Percentiles rank a stretch among this genome's conserved stretches.
Conservation (phyloP, 345 rosid genomes). For the Limnanthes douglasii region DNA sequence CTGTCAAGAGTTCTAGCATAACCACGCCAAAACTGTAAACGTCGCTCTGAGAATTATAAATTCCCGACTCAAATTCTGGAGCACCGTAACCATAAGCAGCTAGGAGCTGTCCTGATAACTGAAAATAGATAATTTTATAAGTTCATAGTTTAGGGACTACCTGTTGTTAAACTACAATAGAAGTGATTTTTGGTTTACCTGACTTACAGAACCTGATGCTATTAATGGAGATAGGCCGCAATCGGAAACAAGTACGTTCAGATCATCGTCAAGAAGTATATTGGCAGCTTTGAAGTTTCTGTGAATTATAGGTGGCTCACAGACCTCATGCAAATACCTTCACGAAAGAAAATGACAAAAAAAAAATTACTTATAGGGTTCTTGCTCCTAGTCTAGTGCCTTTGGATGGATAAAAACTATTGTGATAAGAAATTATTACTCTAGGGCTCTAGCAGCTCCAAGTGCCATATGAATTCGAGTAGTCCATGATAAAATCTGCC, state of each 20-base stretch:
- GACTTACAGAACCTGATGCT: conserved; percentile 80
- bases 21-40: conserved; percentile 96
- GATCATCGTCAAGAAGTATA: conserved; percentile 82
- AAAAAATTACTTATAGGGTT: conserved; percentile 4
- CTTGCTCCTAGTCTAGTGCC: background rate
- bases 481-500: conserved; percentile 60
- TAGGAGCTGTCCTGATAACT: conserved; percentile 86
- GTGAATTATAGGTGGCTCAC: conserved; percentile 81
- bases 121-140: conserved; percentile 16
- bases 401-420: background rate
- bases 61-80: conserved; percentile 91
- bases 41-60: conserved; percentile 77
- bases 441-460: conserved; percentile 90
- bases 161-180: no score
- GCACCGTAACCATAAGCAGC: conserved; percentile 86
- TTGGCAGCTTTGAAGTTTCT: conserved; percentile 81
- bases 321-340: conserved; percentile 93
- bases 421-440: conserved; percentile 37
- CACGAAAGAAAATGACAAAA: conserved; percentile 4
- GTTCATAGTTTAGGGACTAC: conserved; percentile 3
- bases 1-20: conserved; percentile 95
- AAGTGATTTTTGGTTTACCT: conserved; percentile 29
- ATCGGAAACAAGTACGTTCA: conserved; percentile 61
- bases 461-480: conserved; percentile 72
- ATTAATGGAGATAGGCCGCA: conserved; percentile 86